phyloP scores from a whole-genome alignment of 768 basidiomycete genomes.

The Phanerodontia chrysosporium region DNA sequence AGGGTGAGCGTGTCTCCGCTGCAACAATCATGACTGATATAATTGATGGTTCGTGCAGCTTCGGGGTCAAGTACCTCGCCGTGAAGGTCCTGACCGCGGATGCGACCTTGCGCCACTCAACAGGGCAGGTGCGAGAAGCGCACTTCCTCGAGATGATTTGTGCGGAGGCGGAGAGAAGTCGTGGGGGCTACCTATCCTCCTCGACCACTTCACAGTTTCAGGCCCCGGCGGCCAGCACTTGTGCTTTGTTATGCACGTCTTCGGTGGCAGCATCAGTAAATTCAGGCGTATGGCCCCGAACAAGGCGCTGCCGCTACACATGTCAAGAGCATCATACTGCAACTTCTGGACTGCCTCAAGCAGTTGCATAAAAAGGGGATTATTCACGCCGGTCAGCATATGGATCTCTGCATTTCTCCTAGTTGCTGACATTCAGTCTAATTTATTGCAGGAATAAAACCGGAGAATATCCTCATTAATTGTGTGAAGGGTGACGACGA shows the following conservation, averaged over 20 bases:
- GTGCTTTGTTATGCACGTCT: slow-evolving; percentile 19
- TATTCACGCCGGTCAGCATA: slow-evolving; percentile 20
- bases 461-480: slow-evolving; percentile 25
- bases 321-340: slow-evolving; percentile 13
- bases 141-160: slow-evolving; percentile 18
- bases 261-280: slow-evolving; percentile 18
- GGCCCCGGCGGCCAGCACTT: slow-evolving; percentile 19
- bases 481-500: slow-evolving; percentile 5
- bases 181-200: slow-evolving; percentile 16
- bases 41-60: background rate
- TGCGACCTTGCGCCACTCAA: slow-evolving; percentile 10
- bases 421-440: background rate
- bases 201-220: slow-evolving; percentile 15
- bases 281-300: slow-evolving; percentile 18
- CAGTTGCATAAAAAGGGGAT: slow-evolving; percentile 17
- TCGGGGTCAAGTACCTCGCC: slow-evolving; percentile 16
- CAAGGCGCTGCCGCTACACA: slow-evolving; percentile 15
- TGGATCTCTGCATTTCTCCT: too few species aligned
- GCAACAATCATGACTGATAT: background rate
- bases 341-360: slow-evolving; percentile 12
- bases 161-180: background rate
- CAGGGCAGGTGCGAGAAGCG: slow-evolving; percentile 12
- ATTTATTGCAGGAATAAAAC: slow-evolving; percentile 22
- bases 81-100: slow-evolving; percentile 22
- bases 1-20: background rate